Conservation (phyloP, 164 flowering plant genomes). For the Tinospora cordifolia region DNA sequence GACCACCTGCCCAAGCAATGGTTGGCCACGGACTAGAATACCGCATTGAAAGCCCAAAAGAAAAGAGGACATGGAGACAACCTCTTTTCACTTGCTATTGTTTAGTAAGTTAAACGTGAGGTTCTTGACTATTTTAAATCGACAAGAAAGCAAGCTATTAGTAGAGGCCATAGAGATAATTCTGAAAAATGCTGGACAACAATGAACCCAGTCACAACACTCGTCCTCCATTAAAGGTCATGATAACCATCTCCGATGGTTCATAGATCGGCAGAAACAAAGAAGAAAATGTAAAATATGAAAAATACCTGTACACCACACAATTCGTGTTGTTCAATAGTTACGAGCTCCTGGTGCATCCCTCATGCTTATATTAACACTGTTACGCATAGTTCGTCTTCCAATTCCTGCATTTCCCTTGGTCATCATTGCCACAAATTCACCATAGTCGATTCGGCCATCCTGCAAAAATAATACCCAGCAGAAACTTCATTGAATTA, state of each 20-base stretch:
- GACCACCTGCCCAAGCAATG: no score
- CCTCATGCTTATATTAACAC: constrained; percentile 78
- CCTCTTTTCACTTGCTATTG: no score
- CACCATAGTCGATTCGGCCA: constrained; percentile 89
- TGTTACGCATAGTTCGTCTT: constrained; percentile 84
- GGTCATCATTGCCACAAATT: constrained; percentile 95
- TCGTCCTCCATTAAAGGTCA: not conserved
- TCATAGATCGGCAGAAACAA: not conserved
- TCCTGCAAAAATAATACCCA: constrained; percentile 39
- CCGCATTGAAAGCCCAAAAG: no score
- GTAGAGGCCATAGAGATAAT: not conserved
- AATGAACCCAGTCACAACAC: not conserved
- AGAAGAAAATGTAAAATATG: not conserved
- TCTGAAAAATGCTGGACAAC: not conserved
- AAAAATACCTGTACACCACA: constrained; percentile 36
- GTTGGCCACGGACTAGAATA: no score
- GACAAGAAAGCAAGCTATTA: not conserved
- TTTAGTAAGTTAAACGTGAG: no score
- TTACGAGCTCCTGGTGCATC: constrained; percentile 54
- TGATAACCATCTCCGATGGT: not conserved
- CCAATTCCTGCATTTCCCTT: constrained; percentile 84
- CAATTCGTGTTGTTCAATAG: constrained; percentile 9
- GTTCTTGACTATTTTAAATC: not conserved
- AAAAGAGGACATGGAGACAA: no score
- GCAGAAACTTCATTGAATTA: not conserved